phyloP scores from a whole-genome alignment of 805 yeast species.

The Sugiyamaella valdiviana region DNA sequence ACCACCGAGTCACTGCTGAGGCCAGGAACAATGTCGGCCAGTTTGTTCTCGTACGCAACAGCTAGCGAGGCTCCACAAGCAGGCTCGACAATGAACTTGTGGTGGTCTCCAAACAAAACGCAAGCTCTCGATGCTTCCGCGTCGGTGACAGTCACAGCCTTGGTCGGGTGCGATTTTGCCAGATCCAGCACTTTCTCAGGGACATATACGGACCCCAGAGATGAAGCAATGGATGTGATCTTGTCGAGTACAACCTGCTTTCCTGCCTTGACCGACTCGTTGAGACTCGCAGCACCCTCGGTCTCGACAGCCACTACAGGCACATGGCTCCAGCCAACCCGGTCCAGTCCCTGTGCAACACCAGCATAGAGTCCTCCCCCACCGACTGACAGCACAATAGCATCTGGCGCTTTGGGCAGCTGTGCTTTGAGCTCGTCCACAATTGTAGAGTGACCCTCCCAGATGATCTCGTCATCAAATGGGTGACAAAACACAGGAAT shows the following conservation, averaged over 20 bases:
- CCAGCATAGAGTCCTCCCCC: constrained; percentile 93
- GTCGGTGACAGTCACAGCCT: constrained; percentile 43
- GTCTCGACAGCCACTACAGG: constrained; percentile 53
- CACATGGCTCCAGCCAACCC: constrained; percentile 36
- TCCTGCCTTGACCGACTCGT: constrained; percentile 40
- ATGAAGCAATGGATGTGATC: constrained; percentile 48
- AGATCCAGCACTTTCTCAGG: constrained; percentile 41
- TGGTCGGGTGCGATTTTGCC: constrained; percentile 36
- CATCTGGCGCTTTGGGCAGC: constrained; percentile 53
- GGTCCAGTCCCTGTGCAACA: constrained; percentile 68
- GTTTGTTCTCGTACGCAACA: constrained; percentile 11
- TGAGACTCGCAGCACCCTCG: constrained; percentile 52
- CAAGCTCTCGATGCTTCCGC: constrained; percentile 47
- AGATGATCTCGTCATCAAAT: constrained; percentile 83
- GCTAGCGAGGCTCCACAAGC: constrained; percentile 66
- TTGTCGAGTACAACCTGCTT: constrained; percentile 36
- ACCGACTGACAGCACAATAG: constrained; percentile 84
- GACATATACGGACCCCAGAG: constrained; percentile 53
- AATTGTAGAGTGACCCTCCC: constrained; percentile 93
- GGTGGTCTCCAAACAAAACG: constrained; percentile 41
- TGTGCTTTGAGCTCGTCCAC: constrained; percentile 82
- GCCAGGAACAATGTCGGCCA: constrained; percentile 7
- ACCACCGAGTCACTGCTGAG: constrained; percentile 17
- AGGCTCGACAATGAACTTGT: constrained; percentile 50
- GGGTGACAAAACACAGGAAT: constrained; percentile 84